Conservation (phyloP, 495 filamentous ascomycete species). For the Aspergillus nidulans region DNA sequence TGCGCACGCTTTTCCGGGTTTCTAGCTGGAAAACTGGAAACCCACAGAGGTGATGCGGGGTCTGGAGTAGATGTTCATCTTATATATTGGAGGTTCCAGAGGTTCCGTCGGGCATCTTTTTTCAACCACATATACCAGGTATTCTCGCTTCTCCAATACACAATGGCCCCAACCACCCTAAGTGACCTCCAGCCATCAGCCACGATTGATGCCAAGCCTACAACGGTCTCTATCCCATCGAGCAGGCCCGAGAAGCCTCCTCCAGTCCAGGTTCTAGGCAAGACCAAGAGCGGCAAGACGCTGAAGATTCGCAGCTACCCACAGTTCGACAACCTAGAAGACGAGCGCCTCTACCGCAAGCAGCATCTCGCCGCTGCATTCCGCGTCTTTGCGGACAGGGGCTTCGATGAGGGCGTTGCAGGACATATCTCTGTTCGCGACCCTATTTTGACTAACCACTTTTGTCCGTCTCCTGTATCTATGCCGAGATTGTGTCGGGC, state of each 20-base stretch:
- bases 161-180: slow-evolving; percentile 3
- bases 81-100: no score
- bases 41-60: no score
- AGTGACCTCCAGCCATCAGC: background rate
- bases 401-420: slow-evolving; percentile 61
- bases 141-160: background rate
- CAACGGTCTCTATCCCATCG: background rate
- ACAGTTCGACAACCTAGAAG: slow-evolving; percentile 46
- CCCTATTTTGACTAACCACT: slow-evolving; percentile 46
- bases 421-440: slow-evolving; percentile 64
- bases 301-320: slow-evolving; percentile 25
- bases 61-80: no score
- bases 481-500: background rate
- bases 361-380: slow-evolving; percentile 60
- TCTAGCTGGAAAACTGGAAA: background rate
- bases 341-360: slow-evolving; percentile 56
- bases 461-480: background rate
- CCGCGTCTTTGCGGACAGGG: slow-evolving; percentile 50
- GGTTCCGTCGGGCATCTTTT: no score
- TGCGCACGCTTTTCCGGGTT: background rate
- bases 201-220: background rate
- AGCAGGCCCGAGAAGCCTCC: slow-evolving; percentile 4
- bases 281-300: slow-evolving; percentile 8
- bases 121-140: no score
- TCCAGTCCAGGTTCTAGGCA: slow-evolving; percentile 10